Evolutionary conservation across 164 flowering plant genomes (phyloP).

Genomic region (Aristolochia contorta): DNA sequence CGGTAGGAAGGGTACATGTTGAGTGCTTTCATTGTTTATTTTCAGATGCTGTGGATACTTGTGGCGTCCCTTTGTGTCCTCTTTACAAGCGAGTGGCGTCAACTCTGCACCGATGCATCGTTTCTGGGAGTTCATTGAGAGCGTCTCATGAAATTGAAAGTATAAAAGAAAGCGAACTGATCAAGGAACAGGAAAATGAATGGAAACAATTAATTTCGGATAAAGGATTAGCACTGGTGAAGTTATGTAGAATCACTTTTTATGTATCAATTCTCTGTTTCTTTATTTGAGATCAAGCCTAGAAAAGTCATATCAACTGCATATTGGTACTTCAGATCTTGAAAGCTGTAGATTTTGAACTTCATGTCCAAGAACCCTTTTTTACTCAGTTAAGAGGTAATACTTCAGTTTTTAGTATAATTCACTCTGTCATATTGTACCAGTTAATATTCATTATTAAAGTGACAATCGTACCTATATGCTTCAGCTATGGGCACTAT

Average conservation of each 20-base stretch:
- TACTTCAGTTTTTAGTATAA: background rate
- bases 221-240: constrained; percentile 38
- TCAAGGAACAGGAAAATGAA: constrained; percentile 28
- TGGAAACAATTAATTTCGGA: constrained; percentile 41
- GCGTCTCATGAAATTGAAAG: constrained; percentile 1
- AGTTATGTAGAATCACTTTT: constrained; percentile 23
- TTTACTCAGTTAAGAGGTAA: constrained; percentile 66
- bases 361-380: constrained; percentile 85
- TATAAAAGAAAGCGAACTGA: constrained; percentile 20
- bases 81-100: constrained; percentile 55
- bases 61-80: constrained; percentile 48
- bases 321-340: constrained; percentile 29
- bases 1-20: background rate
- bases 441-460: background rate
- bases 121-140: constrained; percentile 24
- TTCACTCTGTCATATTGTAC: background rate
- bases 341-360: constrained; percentile 38
- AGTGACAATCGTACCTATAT: background rate
- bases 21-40: constrained; percentile 1
- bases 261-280: too few species aligned
- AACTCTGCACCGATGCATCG: constrained; percentile 33
- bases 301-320: too few species aligned
- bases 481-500: too few species aligned
- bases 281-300: too few species aligned
- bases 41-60: constrained; percentile 18